Conservation (phyloP, 164 flowering plant genomes). For the Sextonia rubra region DNA sequence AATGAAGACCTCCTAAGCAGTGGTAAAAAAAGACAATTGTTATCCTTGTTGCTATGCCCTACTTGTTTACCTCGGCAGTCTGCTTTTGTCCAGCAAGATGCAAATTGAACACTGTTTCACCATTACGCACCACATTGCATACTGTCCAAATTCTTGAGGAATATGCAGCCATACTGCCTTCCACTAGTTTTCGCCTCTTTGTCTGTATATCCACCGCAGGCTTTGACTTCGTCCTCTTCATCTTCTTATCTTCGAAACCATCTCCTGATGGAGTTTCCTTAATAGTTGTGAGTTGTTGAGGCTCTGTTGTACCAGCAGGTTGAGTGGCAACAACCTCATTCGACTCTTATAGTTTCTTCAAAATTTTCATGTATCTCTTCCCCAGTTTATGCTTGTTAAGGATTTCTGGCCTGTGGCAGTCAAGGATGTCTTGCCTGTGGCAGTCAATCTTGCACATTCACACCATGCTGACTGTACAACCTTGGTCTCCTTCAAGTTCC, state of each 20-base stretch:
- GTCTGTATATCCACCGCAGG: conserved; percentile 44
- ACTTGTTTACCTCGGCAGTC: conserved; percentile 33
- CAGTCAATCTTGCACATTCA: conserved; percentile 54
- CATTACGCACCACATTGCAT: conserved; percentile 64
- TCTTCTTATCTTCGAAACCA: not conserved
- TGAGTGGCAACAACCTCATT: not conserved
- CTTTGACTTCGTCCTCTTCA: conserved; percentile 26
- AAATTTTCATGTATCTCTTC: conserved; percentile 53
- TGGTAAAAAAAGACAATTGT: too few relatives aligned
- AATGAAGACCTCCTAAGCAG: too few relatives aligned
- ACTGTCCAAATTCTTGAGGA: conserved; percentile 41
- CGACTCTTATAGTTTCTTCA: conserved; percentile 29
- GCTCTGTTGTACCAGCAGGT: not conserved
- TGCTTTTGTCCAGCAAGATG: conserved; percentile 58
- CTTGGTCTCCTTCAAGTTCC: conserved; percentile 35
- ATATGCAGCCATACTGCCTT: conserved; percentile 49
- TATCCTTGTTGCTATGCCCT: too few relatives aligned
- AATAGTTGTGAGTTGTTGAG: conserved; percentile 20
- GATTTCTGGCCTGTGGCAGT: conserved; percentile 42
- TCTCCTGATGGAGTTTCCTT: conserved; percentile 19
- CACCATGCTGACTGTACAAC: conserved; percentile 59
- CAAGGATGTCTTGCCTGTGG: too few relatives aligned
- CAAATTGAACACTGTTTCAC: conserved; percentile 43
- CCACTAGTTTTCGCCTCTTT: conserved; percentile 47
- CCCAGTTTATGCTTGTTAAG: conserved; percentile 52